Conservation (phyloP, 2,329 filamentous ascomycete species). For the Xylariaceae sp. region DNA sequence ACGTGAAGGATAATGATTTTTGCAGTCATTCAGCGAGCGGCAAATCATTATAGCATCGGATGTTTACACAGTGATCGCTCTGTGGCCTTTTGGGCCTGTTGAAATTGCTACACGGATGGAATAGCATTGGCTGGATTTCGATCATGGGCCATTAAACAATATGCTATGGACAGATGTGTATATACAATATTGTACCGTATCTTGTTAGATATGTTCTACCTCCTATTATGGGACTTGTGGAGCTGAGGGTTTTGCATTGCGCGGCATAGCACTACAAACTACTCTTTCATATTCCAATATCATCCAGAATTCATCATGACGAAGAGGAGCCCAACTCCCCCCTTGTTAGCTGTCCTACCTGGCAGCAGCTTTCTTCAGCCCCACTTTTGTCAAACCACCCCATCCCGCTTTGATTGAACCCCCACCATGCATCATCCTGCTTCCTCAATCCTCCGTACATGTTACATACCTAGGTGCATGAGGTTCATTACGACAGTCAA, state of each 20-base stretch:
- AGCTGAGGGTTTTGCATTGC: constrained; percentile 8
- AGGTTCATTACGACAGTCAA: neutral
- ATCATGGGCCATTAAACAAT: neutral
- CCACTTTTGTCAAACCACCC: constrained; percentile 4
- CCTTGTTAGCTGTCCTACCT: neutral
- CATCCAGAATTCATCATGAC: too few species aligned
- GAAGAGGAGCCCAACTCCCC: too few species aligned
- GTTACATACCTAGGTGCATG: neutral
- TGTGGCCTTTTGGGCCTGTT: neutral
- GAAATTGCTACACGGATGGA: neutral
- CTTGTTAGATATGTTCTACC: neutral
- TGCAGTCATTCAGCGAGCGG: neutral
- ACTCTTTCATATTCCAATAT: too few species aligned
- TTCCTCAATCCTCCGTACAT: neutral
- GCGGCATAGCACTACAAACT: constrained; percentile 10
- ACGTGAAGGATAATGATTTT: neutral
- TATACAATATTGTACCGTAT: constrained; percentile 15
- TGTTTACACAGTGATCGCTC: neutral
- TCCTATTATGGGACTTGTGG: too few species aligned
- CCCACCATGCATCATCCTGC: constrained; percentile 22
- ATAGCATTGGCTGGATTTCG: neutral
- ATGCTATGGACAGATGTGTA: constrained; percentile 1
- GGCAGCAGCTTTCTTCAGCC: neutral
- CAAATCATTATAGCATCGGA: neutral
- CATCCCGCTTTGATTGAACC: neutral